Conservation (phyloP, 345 rosid species). For the Gossypium ekmanianum region DNA sequence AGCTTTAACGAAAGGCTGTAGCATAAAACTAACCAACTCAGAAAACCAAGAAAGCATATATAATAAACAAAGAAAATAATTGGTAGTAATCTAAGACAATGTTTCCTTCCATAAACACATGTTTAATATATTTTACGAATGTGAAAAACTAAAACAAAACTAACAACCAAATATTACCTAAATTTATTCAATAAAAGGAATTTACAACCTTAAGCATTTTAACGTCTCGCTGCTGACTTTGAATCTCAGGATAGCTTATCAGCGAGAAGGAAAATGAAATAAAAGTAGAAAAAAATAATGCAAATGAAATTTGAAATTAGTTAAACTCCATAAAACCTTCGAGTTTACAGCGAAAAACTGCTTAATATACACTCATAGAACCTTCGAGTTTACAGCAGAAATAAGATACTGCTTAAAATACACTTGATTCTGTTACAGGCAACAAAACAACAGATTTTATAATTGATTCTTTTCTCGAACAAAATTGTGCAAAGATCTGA, state of each 20-base stretch:
- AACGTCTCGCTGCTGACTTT: background rate
- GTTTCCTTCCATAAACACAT: background rate
- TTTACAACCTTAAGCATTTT: background rate
- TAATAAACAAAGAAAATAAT: background rate
- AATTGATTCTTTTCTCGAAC: background rate
- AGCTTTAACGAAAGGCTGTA: constrained; percentile 51
- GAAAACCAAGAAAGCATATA: background rate
- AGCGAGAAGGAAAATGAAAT: background rate
- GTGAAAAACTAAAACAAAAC: background rate
- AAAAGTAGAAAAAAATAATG: background rate
- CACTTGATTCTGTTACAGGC: background rate
- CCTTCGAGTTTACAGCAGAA: too few relatives aligned
- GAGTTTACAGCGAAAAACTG: background rate
- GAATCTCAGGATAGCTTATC: background rate
- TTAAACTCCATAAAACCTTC: background rate
- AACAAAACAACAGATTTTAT: background rate
- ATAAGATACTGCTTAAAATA: background rate
- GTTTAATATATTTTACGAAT: background rate
- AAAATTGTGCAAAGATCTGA: background rate
- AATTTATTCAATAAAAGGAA: background rate
- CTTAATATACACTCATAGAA: background rate
- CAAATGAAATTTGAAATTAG: background rate
- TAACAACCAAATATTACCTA: background rate
- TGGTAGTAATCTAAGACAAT: background rate
- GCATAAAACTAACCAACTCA: background rate